Base-by-base conservation (phyloP, 1,139 yeast genomes). In the Geotrichum citri-aurantii region DNA sequence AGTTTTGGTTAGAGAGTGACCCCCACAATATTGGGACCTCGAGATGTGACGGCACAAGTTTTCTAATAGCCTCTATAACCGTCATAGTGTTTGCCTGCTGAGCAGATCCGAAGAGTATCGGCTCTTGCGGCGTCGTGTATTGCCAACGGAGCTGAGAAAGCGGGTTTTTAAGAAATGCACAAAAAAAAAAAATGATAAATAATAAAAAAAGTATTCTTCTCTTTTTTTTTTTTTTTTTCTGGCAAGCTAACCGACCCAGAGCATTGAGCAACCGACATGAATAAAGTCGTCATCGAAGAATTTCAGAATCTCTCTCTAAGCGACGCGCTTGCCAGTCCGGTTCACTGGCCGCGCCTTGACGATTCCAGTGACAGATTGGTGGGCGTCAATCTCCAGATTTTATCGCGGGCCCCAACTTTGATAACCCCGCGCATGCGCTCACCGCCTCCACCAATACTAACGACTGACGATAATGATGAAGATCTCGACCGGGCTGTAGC, bases 381-480 rank as follows among this genome's bases (percentile, higher is more conserved):
- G 48, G 27, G 27, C 21, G 27, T 12, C 27, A 24, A 46, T 46
- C 26, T 8, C 14, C 48, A 46, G 27, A 46, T 24, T 24, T 12
- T 46, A 1, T 6, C 19, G 27, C 48, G 12, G n/a, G 1, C 26
- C 5, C 26, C 24, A 46, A 46, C 26, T n/a, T 12, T 8, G 12
- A 21, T 12, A 46, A 48, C 42, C n/a, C 27, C 26, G 33, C 48
- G 54, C 14, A 23, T 52, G 40, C 44, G 54, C 24, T 52, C 54
- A n/a, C 54, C 54, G n/a, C 54, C 54, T 3, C 54, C 54, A 17
- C 54, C 54, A 14, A 17, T 3, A 2, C 42, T 37, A 2, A 27
- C 37, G 3, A 14, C 51, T 29, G 51, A 23, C 51, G 37, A 23
- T 19, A 19, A 37, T 2, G 17, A 37, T 6, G 42, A 37, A n/a